These are phyloP conservation scores for Daldinia caldariorum DNA, from an alignment of 495 filamentous ascomycete genomes.

Conservation along the genomic window DNA sequence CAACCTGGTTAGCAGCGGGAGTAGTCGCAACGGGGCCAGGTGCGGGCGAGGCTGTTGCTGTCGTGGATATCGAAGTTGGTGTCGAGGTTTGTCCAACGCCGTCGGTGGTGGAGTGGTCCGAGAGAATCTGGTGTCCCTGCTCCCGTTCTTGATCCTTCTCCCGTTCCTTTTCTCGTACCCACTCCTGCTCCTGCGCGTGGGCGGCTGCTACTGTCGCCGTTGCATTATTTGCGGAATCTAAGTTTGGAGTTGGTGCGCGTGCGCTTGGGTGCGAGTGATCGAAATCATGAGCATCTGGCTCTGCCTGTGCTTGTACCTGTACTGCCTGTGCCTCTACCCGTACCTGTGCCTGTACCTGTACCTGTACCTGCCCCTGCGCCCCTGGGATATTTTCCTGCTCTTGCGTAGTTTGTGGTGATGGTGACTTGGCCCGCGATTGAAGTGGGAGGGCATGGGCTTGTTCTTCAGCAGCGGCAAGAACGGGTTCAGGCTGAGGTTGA, in stretches of 20 bases:
- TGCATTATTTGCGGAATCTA: constrained; percentile 36
- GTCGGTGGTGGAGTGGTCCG: constrained; percentile 37
- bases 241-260: constrained; percentile 33
- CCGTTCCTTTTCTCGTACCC: constrained; percentile 41
- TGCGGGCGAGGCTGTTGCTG: constrained; percentile 28
- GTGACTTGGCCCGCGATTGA: constrained; percentile 40
- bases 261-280: constrained; percentile 26
- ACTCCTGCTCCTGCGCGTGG: constrained; percentile 46
- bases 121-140: constrained; percentile 23
- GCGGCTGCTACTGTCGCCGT: constrained; percentile 36
- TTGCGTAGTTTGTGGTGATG: constrained; percentile 43
- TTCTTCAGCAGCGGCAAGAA: constrained; percentile 51
- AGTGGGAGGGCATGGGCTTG: constrained; percentile 48
- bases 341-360: constrained; percentile 37
- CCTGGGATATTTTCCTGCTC: constrained; percentile 43
- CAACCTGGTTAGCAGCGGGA: constrained; percentile 26
- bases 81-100: constrained; percentile 24
- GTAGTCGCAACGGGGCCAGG: constrained; percentile 19
- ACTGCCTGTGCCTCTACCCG: constrained; percentile 15
- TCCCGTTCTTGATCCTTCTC: constrained; percentile 29
- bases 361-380: constrained; percentile 41
- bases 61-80: constrained; percentile 20
- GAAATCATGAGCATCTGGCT: constrained; percentile 27
- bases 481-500: constrained; percentile 53
- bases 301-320: constrained; percentile 2